A percentile compares a stretch with the other conserved stretches of the same genome.
phyloP scores from a whole-genome alignment of 805 yeast genomes.

The Blastobotrys mokoenaii region DNA sequence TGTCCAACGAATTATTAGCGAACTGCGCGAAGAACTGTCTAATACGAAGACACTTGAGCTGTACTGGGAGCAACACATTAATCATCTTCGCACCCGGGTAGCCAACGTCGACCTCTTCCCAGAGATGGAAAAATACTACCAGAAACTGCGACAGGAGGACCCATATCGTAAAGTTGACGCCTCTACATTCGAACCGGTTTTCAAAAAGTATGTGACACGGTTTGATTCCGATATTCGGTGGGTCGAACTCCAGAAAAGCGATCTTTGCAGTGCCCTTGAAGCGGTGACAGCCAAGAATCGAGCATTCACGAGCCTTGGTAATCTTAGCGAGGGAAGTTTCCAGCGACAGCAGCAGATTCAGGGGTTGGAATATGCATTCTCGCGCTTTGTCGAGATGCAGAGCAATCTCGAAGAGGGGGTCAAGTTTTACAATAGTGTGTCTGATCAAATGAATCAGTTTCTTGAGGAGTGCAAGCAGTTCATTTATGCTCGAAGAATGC shows the following conservation, averaged over 20 bases:
- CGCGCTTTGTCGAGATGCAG: slow-evolving; percentile 46
- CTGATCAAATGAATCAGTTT: slow-evolving; percentile 37
- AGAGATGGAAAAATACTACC: neutral
- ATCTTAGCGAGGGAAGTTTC: slow-evolving; percentile 24
- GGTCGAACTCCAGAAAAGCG: slow-evolving; percentile 34
- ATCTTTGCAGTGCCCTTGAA: slow-evolving; percentile 26
- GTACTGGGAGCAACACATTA: slow-evolving; percentile 18
- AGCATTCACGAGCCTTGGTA: slow-evolving; percentile 33
- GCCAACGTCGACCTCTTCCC: slow-evolving; percentile 9
- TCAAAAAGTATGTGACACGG: slow-evolving; percentile 26
- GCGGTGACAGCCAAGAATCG: slow-evolving; percentile 26
- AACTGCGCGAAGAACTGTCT: slow-evolving; percentile 20
- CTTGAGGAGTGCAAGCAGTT: slow-evolving; percentile 43
- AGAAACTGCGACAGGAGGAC: slow-evolving; percentile 12
- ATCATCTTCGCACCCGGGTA: slow-evolving; percentile 9
- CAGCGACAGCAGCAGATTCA: slow-evolving; percentile 45
- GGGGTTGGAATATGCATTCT: slow-evolving; percentile 41
- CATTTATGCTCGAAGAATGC: slow-evolving; percentile 42
- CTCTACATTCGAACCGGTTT: slow-evolving; percentile 20
- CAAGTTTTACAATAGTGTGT: slow-evolving; percentile 59
- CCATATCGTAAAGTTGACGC: slow-evolving; percentile 11
- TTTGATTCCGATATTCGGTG: slow-evolving; percentile 44
- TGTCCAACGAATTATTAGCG: slow-evolving; percentile 29
- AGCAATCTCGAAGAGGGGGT: slow-evolving; percentile 60
- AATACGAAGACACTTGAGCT: slow-evolving; percentile 17